phyloP scores from a whole-genome alignment of 2,329 filamentous ascomycete species.

The Stemphylium lycopersici region DNA sequence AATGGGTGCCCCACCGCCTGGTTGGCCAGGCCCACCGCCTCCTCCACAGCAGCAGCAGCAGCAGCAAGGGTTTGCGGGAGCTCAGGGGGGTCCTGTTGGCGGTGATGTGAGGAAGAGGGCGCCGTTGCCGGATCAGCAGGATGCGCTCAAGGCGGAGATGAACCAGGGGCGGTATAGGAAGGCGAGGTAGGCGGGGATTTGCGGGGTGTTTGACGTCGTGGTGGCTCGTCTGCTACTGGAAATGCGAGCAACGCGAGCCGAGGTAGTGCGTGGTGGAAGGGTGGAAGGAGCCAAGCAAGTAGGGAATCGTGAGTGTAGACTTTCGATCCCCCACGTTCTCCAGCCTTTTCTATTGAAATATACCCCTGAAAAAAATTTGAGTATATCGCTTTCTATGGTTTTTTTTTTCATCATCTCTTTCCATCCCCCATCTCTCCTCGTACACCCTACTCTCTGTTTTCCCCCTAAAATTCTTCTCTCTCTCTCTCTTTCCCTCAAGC shows the following conservation, averaged over 20 bases:
- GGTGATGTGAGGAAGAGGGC: conserved; percentile 56
- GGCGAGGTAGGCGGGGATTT: conserved; percentile 17
- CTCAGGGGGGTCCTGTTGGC: conserved; percentile 36
- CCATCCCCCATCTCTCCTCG: not conserved
- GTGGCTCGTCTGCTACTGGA: not conserved
- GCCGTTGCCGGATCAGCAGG: conserved; percentile 81
- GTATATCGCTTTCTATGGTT: not conserved
- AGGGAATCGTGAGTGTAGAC: not conserved
- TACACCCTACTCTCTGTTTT: not conserved
- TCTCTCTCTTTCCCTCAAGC: not conserved
- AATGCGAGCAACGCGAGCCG: no score
- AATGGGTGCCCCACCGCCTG: conserved; percentile 21
- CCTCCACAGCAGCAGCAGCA: conserved; percentile 1
- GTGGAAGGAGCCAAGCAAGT: no score
- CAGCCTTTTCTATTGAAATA: not conserved
- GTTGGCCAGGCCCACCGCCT: conserved; percentile 12
- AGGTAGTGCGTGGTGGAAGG: no score
- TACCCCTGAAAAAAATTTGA: no score
- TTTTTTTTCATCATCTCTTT: not conserved
- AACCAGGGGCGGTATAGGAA: conserved; percentile 59
- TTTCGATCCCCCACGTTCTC: not conserved
- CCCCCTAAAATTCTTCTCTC: no score
- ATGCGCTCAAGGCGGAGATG: conserved; percentile 80
- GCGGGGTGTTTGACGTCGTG: not conserved
- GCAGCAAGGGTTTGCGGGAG: conserved; percentile 20